These are phyloP conservation scores for Thraustochytrium striatum DNA, from an alignment of 352 stramenopile species.

Conservation along the genomic window DNA sequence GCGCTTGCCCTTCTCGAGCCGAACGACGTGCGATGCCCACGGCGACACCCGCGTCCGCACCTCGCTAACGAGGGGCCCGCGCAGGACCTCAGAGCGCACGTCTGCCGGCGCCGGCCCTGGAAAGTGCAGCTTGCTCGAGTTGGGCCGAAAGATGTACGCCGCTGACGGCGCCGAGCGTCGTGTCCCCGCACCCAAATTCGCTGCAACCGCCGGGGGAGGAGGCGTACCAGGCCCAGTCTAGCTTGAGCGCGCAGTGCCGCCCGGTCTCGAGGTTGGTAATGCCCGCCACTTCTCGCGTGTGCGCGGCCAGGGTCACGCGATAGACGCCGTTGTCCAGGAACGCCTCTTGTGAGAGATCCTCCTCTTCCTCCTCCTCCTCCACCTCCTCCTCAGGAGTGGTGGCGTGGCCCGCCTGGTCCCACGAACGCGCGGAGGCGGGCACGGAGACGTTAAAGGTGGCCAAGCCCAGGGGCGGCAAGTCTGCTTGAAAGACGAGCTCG, in stretches of 20 bases:
- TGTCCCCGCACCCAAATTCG: constrained; percentile 3
- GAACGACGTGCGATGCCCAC: constrained; percentile 84
- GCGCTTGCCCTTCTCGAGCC: constrained; percentile 70
- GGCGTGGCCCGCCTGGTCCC: background rate
- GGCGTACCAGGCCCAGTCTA: constrained; percentile 40
- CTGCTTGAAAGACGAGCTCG: constrained; percentile 65
- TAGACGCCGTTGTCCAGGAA: constrained; percentile 53
- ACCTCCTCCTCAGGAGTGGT: no score
- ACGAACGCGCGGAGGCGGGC: background rate
- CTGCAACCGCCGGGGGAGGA: background rate
- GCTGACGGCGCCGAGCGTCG: constrained; percentile 66
- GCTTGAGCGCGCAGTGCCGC: background rate
- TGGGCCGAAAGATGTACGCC: constrained; percentile 93
- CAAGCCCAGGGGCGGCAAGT: constrained; percentile 61
- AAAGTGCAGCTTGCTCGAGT: constrained; percentile 62
- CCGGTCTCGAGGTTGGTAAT: constrained; percentile 42
- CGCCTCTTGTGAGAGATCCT: no score
- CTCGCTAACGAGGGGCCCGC: constrained; percentile 58
- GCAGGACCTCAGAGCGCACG: constrained; percentile 55
- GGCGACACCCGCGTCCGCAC: constrained; percentile 69
- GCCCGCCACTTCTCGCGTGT: background rate
- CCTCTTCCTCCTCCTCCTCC: no score
- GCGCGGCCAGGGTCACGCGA: constrained; percentile 39
- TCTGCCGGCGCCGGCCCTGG: background rate
- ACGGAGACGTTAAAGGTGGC: constrained; percentile 41